Conservation (phyloP, 176 grass and related monocot species). For the Pontederia paniculata region DNA sequence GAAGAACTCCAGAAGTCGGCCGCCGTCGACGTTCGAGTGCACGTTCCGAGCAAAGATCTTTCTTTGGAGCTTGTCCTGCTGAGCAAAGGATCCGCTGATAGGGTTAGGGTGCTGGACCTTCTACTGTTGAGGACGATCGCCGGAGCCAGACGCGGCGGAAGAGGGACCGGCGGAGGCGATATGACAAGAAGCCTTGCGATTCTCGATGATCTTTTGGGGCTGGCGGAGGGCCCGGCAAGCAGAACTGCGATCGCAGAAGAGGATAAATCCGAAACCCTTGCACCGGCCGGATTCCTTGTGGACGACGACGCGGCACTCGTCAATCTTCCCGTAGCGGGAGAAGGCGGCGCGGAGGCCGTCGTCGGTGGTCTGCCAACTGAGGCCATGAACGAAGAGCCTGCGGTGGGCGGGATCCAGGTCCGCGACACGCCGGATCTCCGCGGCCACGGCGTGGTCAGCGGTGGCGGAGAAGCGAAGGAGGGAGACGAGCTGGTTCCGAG, state of each 20-base stretch:
- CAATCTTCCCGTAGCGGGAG: background rate
- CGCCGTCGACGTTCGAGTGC: conserved; percentile 61
- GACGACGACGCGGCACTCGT: conserved; percentile 1
- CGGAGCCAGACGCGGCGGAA: too few species aligned
- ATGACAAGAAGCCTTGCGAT: conserved; percentile 37
- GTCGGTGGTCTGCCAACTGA: background rate
- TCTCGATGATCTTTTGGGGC: conserved; percentile 35
- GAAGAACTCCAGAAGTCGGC: conserved; percentile 67
- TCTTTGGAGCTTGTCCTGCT: conserved; percentile 53
- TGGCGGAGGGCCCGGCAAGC: conserved; percentile 31
- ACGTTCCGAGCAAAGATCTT: conserved; percentile 96
- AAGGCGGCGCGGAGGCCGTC: background rate
- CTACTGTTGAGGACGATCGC: background rate
- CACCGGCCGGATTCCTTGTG: conserved; percentile 16
- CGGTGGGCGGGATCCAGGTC: background rate
- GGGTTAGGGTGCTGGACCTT: conserved; percentile 20
- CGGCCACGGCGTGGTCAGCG: background rate
- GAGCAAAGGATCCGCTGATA: conserved; percentile 16
- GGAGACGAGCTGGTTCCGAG: background rate
- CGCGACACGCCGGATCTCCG: background rate
- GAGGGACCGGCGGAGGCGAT: conserved; percentile 40
- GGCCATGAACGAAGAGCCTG: background rate
- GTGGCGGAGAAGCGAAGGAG: background rate
- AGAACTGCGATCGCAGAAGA: conserved; percentile 28
- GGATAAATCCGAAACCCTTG: conserved; percentile 59